Base-by-base conservation (phyloP, 2,329 filamentous ascomycete genomes). In the Rhynchosporium graminicola region DNA sequence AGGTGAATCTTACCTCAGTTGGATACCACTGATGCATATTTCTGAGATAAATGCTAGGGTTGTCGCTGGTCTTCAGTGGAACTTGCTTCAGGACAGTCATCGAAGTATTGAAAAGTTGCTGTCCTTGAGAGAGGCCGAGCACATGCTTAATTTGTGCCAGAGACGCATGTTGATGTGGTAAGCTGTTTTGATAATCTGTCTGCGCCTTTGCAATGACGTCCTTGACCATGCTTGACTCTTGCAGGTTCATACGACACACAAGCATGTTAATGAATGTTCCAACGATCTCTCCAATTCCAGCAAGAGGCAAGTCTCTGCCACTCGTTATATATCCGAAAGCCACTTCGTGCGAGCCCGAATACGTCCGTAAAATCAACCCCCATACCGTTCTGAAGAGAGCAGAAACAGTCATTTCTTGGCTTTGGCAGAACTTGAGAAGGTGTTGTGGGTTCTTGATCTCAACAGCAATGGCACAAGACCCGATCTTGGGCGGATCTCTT, bases 201-300 rank as follows among this genome's bases (percentile, higher is more conserved):
- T 77, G 74, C 0, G 76, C 65, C 13, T 51, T 57, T 9, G 66
- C 46, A 26, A 74, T 60, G 2, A 72, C 45, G 7, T 70, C 61
- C 13, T 62, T 51, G 8, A 83, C 50, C 1, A 65, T 59, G 8
- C 50, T 59, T 0, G 66, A 52, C 10, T 63, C 47, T 0, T 62
- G 60, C 0, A 74, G 31, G 2, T 64, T 62, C 10, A 74, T 57
- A 6, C 74, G 60, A 33, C 71, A 74, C 10, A 67, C 69, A 8
- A 75, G 67, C 65, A 79, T 79, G 61, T 77, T 78, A 62, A 80
- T 77, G 60, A 78, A 77, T 3, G 77, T 73, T 0, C 80, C 80
- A 48, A 82, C 77, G 26, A 78, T 77, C 31, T 77, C 75, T 54
- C 80, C 74, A 10, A 83, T 78, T 1, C 75, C 76, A 4, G 75